Base-by-base conservation (phyloP, 164 flowering plant genomes). In the Vitis riparia region DNA sequence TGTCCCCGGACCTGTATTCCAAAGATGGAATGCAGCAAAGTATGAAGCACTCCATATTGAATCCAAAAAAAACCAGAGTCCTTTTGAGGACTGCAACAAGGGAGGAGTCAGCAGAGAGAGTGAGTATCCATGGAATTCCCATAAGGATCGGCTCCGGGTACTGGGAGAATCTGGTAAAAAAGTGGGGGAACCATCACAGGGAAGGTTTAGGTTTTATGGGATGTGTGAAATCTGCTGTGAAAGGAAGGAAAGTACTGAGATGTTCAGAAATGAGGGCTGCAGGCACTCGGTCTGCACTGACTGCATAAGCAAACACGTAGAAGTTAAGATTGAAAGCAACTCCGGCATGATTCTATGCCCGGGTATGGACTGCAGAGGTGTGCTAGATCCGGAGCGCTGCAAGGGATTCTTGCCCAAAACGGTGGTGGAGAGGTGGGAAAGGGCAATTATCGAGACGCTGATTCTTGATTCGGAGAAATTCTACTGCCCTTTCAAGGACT, bases 401-500 rank as follows among this genome's bases (percentile, higher is more conserved):
- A 58, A 75, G 13, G 1, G 10, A 1, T 60, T 79, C 13, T 62
- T 82, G 3, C 77, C 81, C 0, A 3, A 51, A 1, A 71, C 76
- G 8, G 72, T 74, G 30, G 63, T 75, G 2, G 73, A 72, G 10
- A 27, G 76, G 59, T 82, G 85, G 85, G 77, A 72, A 11, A 60
- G 30, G 7, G 72, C 68, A 2, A 10, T 77, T 17, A 73, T 77
- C 55, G 62, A 67, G 62, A 68, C 81, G 1, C 9, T 73, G 51
- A 66, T 82, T 51, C 72, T 55, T 1, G 79, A 55, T 17, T 49
- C 72, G 13, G 51, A 73, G 5, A 77, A 68, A 52, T 12, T 75
- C 50, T 82, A 77, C 51, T 82, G 85, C 51, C 85, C 85, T 14
- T 82, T 23, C 55, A 67, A 69, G 58, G 82, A 79, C 19, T 82